Percentiles rank a stretch among this genome's conserved stretches.
phyloP scores from a whole-genome alignment of 495 filamentous ascomycete genomes.

The Cudoniella acicularis region DNA sequence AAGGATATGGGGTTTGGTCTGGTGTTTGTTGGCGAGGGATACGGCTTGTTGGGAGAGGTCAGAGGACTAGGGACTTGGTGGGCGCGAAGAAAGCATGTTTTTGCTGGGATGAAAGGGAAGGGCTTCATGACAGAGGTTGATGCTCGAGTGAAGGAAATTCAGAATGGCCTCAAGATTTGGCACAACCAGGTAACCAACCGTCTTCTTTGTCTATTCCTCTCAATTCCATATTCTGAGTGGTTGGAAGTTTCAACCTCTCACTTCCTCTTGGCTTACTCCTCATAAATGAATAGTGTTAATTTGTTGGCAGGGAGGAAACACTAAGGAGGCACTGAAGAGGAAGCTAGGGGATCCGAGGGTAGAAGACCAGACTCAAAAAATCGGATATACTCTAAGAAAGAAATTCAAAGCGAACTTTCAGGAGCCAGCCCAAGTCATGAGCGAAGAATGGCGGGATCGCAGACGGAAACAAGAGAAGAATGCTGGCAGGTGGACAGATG shows the following conservation, averaged over 20 bases:
- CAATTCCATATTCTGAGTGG: too few species aligned
- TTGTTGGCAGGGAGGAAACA: neutral
- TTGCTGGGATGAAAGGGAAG: neutral
- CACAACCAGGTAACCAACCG: too few species aligned
- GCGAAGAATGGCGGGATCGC: constrained; percentile 12
- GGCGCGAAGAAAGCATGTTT: constrained; percentile 5
- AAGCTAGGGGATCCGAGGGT: neutral
- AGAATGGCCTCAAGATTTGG: constrained; percentile 1
- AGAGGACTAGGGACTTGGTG: constrained; percentile 13
- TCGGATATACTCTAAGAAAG: neutral
- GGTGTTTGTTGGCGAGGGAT: constrained; percentile 3
- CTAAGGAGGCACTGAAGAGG: neutral
- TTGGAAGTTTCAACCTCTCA: too few species aligned
- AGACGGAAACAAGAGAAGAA: constrained; percentile 21
- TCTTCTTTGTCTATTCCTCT: too few species aligned
- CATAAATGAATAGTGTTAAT: too few species aligned
- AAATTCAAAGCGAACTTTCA: neutral
- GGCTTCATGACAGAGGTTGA: constrained; percentile 6
- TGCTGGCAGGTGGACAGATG: constrained; percentile 23
- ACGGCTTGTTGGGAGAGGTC: neutral
- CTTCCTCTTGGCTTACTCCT: too few species aligned
- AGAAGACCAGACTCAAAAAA: neutral
- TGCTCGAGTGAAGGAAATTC: neutral
- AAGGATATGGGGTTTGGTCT: constrained; percentile 4
- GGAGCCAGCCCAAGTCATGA: constrained; percentile 9